Evolutionary conservation across 1,284 basidiomycete genomes (phyloP).

Genomic region (Chalciporus sp.): DNA sequence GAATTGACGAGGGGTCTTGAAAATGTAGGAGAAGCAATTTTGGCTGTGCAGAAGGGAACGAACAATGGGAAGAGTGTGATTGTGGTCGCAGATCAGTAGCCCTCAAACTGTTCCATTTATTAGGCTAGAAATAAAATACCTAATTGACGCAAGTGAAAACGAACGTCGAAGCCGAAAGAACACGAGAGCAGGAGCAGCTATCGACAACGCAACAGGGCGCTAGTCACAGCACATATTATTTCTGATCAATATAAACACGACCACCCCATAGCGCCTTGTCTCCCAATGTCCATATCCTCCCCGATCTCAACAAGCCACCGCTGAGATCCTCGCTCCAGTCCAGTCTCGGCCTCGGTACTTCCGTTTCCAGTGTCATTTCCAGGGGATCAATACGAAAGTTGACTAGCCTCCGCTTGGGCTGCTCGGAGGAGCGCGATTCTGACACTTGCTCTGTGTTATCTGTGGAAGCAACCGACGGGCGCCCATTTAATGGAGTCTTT

Average conservation of each 20-base stretch:
- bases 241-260: slow-evolving; percentile 18
- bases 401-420: slow-evolving; percentile 20
- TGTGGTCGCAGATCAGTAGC: slow-evolving; percentile 15
- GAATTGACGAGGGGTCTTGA: slow-evolving; percentile 19
- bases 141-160: neutral
- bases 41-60: slow-evolving; percentile 24
- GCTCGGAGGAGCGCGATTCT: neutral
- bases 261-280: slow-evolving; percentile 22
- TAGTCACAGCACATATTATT: neutral
- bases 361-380: slow-evolving; percentile 7
- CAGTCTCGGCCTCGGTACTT: slow-evolving; percentile 7
- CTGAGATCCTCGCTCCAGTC: slow-evolving; percentile 10
- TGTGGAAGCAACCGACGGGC: neutral
- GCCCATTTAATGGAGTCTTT: slow-evolving; percentile 2
- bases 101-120: neutral
- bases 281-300: slow-evolving; percentile 29
- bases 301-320: slow-evolving; percentile 28
- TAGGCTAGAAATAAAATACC: neutral
- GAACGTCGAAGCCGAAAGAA: neutral
- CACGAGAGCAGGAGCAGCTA: neutral
- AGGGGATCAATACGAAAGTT: slow-evolving; percentile 22
- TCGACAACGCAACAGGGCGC: neutral
- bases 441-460: neutral
- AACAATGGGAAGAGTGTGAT: slow-evolving; percentile 24
- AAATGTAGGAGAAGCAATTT: slow-evolving; percentile 12